These are phyloP conservation scores for Caryopteris hybrid DNA, from an alignment of 305 asterid species.

Conservation along the genomic window DNA sequence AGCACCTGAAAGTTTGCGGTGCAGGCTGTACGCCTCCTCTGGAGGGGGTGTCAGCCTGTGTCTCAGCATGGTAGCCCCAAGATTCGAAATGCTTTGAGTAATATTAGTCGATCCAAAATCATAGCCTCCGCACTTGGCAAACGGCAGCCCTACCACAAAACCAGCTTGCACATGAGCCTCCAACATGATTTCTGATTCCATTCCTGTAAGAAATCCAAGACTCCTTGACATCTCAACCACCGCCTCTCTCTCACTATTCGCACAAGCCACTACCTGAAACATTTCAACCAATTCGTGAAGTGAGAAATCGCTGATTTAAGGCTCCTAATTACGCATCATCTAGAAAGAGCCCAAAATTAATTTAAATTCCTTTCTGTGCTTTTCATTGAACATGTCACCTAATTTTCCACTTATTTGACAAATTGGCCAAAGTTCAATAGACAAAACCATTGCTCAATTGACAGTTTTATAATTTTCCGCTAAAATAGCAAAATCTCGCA, in stretches of 20 bases:
- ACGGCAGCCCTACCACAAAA: conserved; percentile 88
- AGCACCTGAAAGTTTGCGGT: conserved; percentile 96
- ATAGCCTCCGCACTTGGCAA: conserved; percentile 70
- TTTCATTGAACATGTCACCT: too few relatives aligned
- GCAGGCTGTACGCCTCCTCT: conserved; percentile 95
- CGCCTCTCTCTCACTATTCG: conserved; percentile 64
- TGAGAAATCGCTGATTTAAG: not conserved
- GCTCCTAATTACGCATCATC: not conserved
- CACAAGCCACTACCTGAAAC: conserved; percentile 82
- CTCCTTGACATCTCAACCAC: conserved; percentile 83
- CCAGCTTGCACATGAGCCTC: conserved; percentile 97
- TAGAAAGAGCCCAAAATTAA: too few relatives aligned
- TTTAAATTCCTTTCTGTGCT: too few relatives aligned
- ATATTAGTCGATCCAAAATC: conserved; percentile 80
- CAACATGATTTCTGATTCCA: conserved; percentile 78
- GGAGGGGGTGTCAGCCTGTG: conserved; percentile 96
- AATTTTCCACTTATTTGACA: too few relatives aligned
- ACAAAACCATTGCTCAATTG: too few relatives aligned
- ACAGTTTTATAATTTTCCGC: too few relatives aligned
- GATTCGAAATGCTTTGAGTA: conserved; percentile 69
- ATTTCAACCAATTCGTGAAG: not conserved
- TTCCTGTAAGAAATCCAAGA: conserved; percentile 92
- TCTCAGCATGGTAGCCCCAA: conserved; percentile 90
- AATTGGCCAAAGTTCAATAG: too few relatives aligned
- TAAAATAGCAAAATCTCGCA: too few relatives aligned